Evolutionary conservation across 306 rosid genomes (phyloP).

Genomic region (Styphnolobium japonicum): DNA sequence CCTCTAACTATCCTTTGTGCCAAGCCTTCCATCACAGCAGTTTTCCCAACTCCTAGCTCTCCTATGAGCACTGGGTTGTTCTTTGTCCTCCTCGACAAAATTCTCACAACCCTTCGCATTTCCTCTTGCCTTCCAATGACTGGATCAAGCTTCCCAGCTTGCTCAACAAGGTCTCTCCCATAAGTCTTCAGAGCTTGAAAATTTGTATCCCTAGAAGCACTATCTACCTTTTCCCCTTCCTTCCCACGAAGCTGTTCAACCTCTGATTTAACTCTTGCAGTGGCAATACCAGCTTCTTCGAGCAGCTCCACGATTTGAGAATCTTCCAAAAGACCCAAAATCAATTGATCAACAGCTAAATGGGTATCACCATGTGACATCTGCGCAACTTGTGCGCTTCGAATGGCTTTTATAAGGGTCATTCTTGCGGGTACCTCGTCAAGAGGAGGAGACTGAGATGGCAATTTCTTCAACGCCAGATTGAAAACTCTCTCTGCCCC

Average conservation of each 20-base stretch:
- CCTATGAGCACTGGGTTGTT: constrained; percentile 92
- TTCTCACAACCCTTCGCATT: constrained; percentile 75
- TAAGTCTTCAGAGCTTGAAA: constrained; percentile 84
- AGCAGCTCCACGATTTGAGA: constrained; percentile 77
- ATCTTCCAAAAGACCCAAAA: constrained; percentile 85
- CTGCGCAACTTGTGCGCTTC: constrained; percentile 81
- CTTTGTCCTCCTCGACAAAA: constrained; percentile 80
- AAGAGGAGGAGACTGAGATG: constrained; percentile 78
- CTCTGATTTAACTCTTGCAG: constrained; percentile 62
- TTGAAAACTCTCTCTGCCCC: constrained; percentile 66
- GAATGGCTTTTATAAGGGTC: constrained; percentile 53
- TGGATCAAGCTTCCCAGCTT: constrained; percentile 87
- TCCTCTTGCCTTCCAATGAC: constrained; percentile 92
- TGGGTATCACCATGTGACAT: constrained; percentile 77
- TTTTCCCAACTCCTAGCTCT: constrained; percentile 96
- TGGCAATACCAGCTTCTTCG: constrained; percentile 72
- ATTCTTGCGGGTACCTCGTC: constrained; percentile 78
- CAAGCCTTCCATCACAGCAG: constrained; percentile 90
- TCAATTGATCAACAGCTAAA: constrained; percentile 81
- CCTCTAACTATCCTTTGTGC: constrained; percentile 87
- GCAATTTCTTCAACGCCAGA: constrained; percentile 75
- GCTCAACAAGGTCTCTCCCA: constrained; percentile 82
- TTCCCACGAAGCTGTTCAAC: constrained; percentile 82
- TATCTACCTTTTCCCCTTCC: constrained; percentile 77
- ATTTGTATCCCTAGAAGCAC: constrained; percentile 76